A percentile compares a stretch with the other conserved stretches of the same genome.
phyloP scores from a whole-genome alignment of 108 stramenopile species.

The Schizochytrium sp. region DNA sequence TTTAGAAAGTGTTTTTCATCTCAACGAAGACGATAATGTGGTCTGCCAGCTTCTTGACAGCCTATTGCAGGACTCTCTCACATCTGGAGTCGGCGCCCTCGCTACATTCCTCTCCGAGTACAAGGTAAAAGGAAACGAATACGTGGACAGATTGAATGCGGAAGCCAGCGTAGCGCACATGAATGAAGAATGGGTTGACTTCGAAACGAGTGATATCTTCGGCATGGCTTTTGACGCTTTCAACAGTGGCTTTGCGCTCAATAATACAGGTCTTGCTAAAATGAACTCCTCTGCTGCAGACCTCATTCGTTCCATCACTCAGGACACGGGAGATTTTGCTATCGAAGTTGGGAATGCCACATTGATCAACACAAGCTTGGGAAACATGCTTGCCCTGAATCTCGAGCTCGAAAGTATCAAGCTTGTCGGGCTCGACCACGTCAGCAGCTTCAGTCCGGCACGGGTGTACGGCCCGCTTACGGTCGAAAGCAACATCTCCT shows the following conservation, averaged over 20 bases:
- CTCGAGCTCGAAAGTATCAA: not conserved
- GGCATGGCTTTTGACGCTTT: not conserved
- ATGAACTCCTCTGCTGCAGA: not conserved
- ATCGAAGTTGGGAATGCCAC: not conserved
- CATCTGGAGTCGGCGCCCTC: not conserved
- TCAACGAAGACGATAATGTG: not conserved
- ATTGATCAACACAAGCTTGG: not conserved
- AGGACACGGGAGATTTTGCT: not conserved
- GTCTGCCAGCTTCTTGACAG: not conserved
- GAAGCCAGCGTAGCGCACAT: not conserved
- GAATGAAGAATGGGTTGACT: not conserved
- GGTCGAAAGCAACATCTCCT: not conserved
- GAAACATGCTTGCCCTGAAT: not conserved
- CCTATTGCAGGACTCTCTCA: not conserved
- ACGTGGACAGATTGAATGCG: not conserved
- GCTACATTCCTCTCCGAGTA: not conserved
- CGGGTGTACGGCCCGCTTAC: not conserved
- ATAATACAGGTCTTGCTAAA: not conserved
- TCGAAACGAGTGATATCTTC: not conserved
- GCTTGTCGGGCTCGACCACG: not conserved
- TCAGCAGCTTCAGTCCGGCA: not conserved
- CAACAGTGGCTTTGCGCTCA: not conserved
- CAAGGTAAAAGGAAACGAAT: not conserved
- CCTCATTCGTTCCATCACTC: not conserved
- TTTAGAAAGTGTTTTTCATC: not conserved